Conservation (phyloP, 257 asterid species). For the Plectranthus barbatus region DNA sequence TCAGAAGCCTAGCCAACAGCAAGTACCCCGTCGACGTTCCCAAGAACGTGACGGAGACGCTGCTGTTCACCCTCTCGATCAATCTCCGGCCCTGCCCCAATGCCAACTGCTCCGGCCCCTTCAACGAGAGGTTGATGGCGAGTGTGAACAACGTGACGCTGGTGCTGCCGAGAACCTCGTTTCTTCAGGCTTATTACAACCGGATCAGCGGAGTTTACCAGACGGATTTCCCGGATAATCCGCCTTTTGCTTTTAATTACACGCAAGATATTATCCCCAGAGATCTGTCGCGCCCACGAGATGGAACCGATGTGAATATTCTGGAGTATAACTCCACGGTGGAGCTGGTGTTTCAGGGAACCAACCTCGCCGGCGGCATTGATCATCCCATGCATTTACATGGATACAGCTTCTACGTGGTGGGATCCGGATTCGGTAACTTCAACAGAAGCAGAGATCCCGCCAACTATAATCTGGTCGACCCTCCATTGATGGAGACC, state of each 20-base stretch:
- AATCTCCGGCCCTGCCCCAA: too few species aligned
- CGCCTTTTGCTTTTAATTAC: constrained; percentile 26
- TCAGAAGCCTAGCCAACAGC: constrained; percentile 23
- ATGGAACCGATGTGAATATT: constrained; percentile 14
- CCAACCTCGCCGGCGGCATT: too few species aligned
- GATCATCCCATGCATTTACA: too few species aligned
- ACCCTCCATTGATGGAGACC: too few species aligned
- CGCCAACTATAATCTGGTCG: too few species aligned
- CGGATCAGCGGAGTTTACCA: constrained; percentile 21
- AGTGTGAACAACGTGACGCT: constrained; percentile 42
- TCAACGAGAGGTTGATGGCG: constrained; percentile 17
- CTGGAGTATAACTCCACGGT: constrained; percentile 36
- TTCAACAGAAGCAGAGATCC: too few species aligned
- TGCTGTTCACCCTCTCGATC: constrained; percentile 30
- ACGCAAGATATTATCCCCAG: constrained; percentile 14
- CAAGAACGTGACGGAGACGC: constrained; percentile 2
- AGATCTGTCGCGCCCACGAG: not conserved
- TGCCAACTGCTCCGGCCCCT: constrained; percentile 31
- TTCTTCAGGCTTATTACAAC: constrained; percentile 39
- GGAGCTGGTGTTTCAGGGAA: too few species aligned
- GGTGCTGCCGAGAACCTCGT: constrained; percentile 17
- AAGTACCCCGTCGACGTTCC: too few species aligned
- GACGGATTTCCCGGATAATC: too few species aligned
- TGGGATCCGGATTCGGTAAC: too few species aligned
- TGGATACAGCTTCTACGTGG: too few species aligned